These are phyloP conservation scores for Aspergillus affinis DNA, from an alignment of 495 filamentous ascomycete genomes.

Conservation along the genomic window DNA sequence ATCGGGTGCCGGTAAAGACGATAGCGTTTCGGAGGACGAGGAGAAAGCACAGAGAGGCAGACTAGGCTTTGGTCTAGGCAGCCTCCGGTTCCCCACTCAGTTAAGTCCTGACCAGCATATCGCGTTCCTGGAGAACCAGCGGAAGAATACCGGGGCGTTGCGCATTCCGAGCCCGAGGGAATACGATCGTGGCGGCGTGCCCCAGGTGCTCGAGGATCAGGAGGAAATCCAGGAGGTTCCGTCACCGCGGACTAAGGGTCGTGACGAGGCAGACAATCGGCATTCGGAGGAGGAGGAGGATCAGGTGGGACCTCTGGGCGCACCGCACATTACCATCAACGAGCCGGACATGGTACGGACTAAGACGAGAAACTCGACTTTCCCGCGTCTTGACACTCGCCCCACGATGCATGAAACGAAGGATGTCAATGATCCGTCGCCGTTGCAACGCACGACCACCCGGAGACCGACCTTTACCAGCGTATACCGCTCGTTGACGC, in stretches of 20 bases:
- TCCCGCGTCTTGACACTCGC: conserved; percentile 41
- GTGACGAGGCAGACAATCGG: conserved; percentile 17
- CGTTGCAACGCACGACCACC: conserved; percentile 20
- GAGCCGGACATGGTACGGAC: conserved; percentile 51
- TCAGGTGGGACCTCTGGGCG: conserved; percentile 34
- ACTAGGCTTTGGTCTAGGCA: conserved; percentile 25
- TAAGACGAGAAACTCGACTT: conserved; percentile 34
- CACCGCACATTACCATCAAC: conserved; percentile 62
- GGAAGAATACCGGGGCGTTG: conserved; percentile 70
- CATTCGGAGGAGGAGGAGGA: conserved; percentile 24
- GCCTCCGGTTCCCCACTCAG: conserved; percentile 50
- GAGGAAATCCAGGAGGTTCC: conserved; percentile 18
- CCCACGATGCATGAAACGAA: conserved; percentile 39
- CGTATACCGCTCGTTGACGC: conserved; percentile 39
- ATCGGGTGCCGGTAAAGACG: conserved; percentile 21
- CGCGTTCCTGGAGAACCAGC: conserved; percentile 80
- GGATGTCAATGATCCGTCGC: conserved; percentile 25
- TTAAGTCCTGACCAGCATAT: conserved; percentile 73
- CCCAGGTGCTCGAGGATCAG: conserved; percentile 55
- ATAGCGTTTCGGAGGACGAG: conserved; percentile 21
- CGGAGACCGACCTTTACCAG: conserved; percentile 37
- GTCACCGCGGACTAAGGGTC: conserved; percentile 9
- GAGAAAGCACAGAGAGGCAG: conserved; percentile 15
- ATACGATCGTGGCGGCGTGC: conserved; percentile 74
- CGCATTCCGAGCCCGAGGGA: conserved; percentile 87